Evolutionary conservation across 1,284 basidiomycete species (phyloP).

Genomic region (Tylopilus sp.): DNA sequence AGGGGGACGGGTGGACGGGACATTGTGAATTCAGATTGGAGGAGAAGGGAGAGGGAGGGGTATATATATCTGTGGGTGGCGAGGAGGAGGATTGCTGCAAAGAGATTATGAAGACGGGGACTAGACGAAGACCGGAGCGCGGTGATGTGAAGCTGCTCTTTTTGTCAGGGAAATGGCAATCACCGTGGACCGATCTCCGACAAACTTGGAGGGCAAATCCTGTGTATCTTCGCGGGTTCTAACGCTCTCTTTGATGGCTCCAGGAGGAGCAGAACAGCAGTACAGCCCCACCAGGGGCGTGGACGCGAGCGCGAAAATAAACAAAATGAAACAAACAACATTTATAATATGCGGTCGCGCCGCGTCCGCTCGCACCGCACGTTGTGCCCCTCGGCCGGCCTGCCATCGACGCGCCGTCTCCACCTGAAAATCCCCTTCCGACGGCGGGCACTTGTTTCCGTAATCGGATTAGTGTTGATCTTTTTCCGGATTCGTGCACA

Average conservation of each 20-base stretch:
- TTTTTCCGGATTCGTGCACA: slow-evolving; percentile 16
- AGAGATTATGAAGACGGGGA: slow-evolving; percentile 21
- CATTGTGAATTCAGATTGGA: slow-evolving; percentile 11
- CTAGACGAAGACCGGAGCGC: slow-evolving; percentile 19
- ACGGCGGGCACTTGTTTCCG: not conserved
- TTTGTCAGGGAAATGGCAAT: slow-evolving; percentile 19
- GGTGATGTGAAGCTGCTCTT: slow-evolving; percentile 10
- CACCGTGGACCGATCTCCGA: slow-evolving; percentile 20
- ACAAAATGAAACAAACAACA: not conserved
- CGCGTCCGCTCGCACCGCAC: not conserved
- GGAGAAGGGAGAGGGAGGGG: not conserved
- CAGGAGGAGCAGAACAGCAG: not conserved
- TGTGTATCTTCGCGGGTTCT: slow-evolving; percentile 21
- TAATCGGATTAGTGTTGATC: slow-evolving; percentile 29
- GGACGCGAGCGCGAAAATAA: not conserved
- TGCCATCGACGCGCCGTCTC: not conserved
- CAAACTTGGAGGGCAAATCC: slow-evolving; percentile 22
- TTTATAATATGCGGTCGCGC: no score
- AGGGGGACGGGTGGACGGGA: slow-evolving; percentile 37
- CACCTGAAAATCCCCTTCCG: slow-evolving; percentile 7
- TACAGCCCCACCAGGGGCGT: not conserved
- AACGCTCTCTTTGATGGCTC: no score
- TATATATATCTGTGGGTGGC: slow-evolving; percentile 13
- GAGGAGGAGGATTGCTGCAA: slow-evolving; percentile 10
- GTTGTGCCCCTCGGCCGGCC: not conserved